phyloP scores from a whole-genome alignment of 441 rosid genomes.

The Isatis lusitanica region DNA sequence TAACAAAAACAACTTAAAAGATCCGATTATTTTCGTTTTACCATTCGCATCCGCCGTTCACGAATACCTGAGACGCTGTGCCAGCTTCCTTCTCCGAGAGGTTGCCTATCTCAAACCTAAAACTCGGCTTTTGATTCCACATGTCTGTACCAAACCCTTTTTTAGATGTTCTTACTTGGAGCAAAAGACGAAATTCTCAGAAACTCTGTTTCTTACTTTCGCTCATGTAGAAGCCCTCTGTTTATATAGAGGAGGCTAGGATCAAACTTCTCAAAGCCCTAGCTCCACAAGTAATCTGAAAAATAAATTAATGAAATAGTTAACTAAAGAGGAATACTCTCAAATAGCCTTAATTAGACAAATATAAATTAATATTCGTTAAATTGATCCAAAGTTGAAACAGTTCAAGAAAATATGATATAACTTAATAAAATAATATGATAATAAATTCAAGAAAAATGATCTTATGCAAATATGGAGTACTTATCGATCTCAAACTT shows the following conservation, averaged over 20 bases:
- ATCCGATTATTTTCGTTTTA: neutral
- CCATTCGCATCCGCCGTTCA: constrained; percentile 24
- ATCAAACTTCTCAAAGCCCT: neutral
- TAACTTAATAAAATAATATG: too few species aligned
- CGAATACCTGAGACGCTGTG: neutral
- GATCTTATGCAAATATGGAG: too few species aligned
- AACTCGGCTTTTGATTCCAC: constrained; percentile 18
- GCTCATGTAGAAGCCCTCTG: neutral
- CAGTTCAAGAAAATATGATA: too few species aligned
- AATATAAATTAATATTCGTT: too few species aligned
- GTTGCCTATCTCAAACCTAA: constrained; percentile 14
- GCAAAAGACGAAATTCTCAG: neutral
- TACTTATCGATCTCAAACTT: too few species aligned
- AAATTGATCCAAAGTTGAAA: too few species aligned
- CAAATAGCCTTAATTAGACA: too few species aligned
- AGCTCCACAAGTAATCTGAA: neutral
- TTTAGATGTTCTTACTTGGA: neutral
- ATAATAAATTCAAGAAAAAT: too few species aligned
- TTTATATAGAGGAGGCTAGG: neutral
- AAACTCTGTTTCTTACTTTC: neutral
- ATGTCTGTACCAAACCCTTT: neutral
- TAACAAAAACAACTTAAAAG: neutral
- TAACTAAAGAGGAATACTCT: too few species aligned
- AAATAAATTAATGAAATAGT: too few species aligned
- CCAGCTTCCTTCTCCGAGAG: neutral